Evolutionary conservation across 345 rosid species (phyloP).

Genomic region (Arabidopsis arenosa): DNA sequence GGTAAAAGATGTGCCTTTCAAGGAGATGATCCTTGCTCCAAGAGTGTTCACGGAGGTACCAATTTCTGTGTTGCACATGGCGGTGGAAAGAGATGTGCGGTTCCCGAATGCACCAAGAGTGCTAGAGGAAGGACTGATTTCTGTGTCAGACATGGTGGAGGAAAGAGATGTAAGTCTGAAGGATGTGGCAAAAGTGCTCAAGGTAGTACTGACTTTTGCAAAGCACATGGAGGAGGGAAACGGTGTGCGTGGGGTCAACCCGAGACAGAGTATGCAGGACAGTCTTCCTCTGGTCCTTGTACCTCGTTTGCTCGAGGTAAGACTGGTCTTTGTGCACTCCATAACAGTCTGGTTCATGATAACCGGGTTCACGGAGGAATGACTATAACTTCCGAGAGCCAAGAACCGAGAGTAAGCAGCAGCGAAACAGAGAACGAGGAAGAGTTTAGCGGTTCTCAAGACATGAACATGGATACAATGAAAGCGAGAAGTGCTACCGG

Average conservation of each 20-base stretch:
- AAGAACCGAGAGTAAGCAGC: constrained; percentile 52
- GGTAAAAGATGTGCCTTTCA: constrained; percentile 93
- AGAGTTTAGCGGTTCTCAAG: constrained; percentile 53
- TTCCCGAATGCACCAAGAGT: constrained; percentile 89
- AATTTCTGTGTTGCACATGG: constrained; percentile 98
- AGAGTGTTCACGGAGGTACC: constrained; percentile 99
- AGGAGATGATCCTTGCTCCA: constrained; percentile 77
- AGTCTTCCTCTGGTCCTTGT: constrained; percentile 66
- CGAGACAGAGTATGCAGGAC: constrained; percentile 66
- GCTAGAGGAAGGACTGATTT: constrained; percentile 95
- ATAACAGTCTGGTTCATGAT: constrained; percentile 77
- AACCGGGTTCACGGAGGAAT: constrained; percentile 87
- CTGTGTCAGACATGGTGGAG: constrained; percentile 99
- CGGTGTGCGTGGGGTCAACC: constrained; percentile 95
- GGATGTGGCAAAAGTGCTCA: constrained; percentile 98
- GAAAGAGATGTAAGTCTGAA: constrained; percentile 86
- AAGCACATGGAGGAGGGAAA: constrained; percentile 98
- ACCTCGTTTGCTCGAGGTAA: constrained; percentile 87
- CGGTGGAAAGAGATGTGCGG: constrained; percentile 95
- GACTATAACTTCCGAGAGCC: constrained; percentile 60
- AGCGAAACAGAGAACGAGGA: constrained; percentile 59
- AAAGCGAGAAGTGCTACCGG: constrained; percentile 42
- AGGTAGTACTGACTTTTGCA: constrained; percentile 96
- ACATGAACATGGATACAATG: constrained; percentile 62
- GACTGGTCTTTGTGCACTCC: constrained; percentile 88